A percentile compares a stretch with the other conserved stretches of the same genome.
These are phyloP conservation scores for Hydrangea macrophylla DNA, from an alignment of 148 eudicot species.

Conservation along the genomic window DNA sequence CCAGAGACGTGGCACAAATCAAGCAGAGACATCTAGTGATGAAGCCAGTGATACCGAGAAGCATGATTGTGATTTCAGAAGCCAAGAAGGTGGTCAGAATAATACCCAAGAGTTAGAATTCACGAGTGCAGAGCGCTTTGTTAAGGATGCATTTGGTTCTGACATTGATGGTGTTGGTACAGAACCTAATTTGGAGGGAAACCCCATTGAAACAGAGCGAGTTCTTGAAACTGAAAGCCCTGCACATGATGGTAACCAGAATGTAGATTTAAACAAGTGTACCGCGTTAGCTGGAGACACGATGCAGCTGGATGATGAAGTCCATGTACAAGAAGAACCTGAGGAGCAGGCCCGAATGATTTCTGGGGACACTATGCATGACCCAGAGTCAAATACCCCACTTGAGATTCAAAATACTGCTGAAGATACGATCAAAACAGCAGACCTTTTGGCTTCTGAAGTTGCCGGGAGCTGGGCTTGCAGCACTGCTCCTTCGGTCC, in stretches of 20 bases:
- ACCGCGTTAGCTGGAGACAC: slow-evolving; percentile 49
- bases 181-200: slow-evolving; percentile 45
- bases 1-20: slow-evolving; percentile 30
- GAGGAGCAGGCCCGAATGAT: slow-evolving; percentile 26
- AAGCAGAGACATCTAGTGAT: slow-evolving; percentile 47
- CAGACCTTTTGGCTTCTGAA: slow-evolving; percentile 89
- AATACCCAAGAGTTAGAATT: slow-evolving; percentile 88
- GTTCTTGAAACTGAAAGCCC: slow-evolving; percentile 71
- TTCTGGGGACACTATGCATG: slow-evolving; percentile 26
- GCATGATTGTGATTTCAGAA: slow-evolving; percentile 72
- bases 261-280: slow-evolving; percentile 35
- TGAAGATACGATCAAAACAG: slow-evolving; percentile 61
- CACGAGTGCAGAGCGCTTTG: slow-evolving; percentile 37
- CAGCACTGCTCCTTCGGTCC: slow-evolving; percentile 73
- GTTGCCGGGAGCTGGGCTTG: slow-evolving; percentile 88
- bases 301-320: slow-evolving; percentile 65
- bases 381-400: slow-evolving; percentile 25
- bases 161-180: slow-evolving; percentile 73
- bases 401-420: slow-evolving; percentile 29
- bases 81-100: slow-evolving; percentile 49
- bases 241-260: slow-evolving; percentile 34
- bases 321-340: slow-evolving; percentile 49
- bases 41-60: slow-evolving; percentile 82
- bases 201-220: slow-evolving; percentile 55
- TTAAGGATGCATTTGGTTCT: slow-evolving; percentile 75